A percentile compares a stretch with the other conserved stretches of the same genome.
phyloP scores from a whole-genome alignment of 2,329 filamentous ascomycete genomes.

The Coniella vitis region DNA sequence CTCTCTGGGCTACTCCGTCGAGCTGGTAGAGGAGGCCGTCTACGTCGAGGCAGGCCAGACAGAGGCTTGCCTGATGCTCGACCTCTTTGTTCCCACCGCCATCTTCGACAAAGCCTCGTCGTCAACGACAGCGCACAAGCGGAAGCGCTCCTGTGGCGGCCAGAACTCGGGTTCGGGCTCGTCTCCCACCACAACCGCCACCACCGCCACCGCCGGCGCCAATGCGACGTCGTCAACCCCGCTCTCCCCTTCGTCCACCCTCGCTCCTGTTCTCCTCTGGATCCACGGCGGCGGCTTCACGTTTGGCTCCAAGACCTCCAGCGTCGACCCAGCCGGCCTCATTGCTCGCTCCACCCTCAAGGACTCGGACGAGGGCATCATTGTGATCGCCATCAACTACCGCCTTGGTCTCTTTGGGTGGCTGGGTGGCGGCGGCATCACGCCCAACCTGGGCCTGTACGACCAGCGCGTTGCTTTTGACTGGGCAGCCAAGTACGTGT shows the following conservation, averaged over 20 bases:
- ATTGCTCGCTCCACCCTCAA: constrained; percentile 8
- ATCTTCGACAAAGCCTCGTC: constrained; percentile 16
- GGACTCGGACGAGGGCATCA: constrained; percentile 30
- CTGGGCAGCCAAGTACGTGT: constrained; percentile 36
- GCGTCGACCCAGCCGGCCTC: constrained; percentile 6
- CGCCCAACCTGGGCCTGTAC: constrained; percentile 36
- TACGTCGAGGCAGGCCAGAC: constrained; percentile 20
- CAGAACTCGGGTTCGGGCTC: too few relatives aligned
- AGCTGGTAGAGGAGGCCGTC: constrained; percentile 15
- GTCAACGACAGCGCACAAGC: too few relatives aligned
- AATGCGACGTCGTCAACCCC: too few relatives aligned
- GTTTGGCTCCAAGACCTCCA: constrained; percentile 33
- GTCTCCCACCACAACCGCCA: too few relatives aligned
- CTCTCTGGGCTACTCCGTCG: constrained; percentile 5
- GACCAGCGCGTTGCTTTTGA: constrained; percentile 33
- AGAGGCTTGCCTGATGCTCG: constrained; percentile 44
- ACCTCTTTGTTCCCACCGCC: constrained; percentile 39
- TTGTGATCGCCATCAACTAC: constrained; percentile 43
- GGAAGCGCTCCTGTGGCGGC: too few relatives aligned
- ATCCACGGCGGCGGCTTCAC: constrained; percentile 40
- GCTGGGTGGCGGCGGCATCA: constrained; percentile 29
- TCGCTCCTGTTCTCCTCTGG: constrained; percentile 37
- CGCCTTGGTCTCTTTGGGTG: constrained; percentile 42
- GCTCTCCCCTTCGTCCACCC: too few relatives aligned
- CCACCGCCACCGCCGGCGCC: too few relatives aligned